Evolutionary conservation across 306 rosid species (phyloP), one percentile per base, ranked within the genome.

Genomic region (Cicer pinnatifidum): DNA sequence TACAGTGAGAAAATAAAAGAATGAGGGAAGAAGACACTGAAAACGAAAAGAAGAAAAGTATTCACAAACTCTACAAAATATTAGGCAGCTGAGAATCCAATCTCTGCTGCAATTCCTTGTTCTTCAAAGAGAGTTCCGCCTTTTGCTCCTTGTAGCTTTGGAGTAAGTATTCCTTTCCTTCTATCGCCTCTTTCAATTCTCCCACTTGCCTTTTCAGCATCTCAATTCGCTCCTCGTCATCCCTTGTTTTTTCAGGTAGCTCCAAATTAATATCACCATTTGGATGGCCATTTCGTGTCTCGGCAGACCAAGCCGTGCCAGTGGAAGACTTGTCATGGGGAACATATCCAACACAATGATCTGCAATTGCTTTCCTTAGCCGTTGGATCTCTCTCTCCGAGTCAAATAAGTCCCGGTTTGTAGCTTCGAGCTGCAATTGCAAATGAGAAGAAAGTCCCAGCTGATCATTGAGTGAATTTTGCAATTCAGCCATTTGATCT

Each of bases 71-170:
- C 38, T 94, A 94, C 91, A 89, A 91, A 88, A 94, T 89, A 83
- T 84, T 89, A 54, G 91, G 98, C 75, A 91, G 87, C 85, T 94
- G 98, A 78, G 89, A 91, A 77, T 91, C 96, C 81, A 94, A 67
- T 87, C 88, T 89, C 78, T 80, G 94, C 88, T 91, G 97, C 90
- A 94, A 84, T 68, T 91, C 97, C 75, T 83, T 91, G 68, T 89
- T 73, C 81, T 91, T 91, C 82, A 84, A 10, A 2, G 91, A 82
- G 44, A 91, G 94, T 82, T 89, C 98, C 0, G 90, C 53, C 82
- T 87, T 94, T 80, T 94, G 98, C 84, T 89, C 95, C 84, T 91
- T 94, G 77, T 91, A 91, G 90, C 82, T 94, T 81, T 85, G 96
- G 73, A 91, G 85, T 83, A 94, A 82, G 81, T 84, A 94, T 50